Evolutionary conservation across 2,329 filamentous ascomycete genomes (phyloP), one percentile per base, ranked within the genome.

Genomic region (Paracoccidioides brasiliensis): DNA sequence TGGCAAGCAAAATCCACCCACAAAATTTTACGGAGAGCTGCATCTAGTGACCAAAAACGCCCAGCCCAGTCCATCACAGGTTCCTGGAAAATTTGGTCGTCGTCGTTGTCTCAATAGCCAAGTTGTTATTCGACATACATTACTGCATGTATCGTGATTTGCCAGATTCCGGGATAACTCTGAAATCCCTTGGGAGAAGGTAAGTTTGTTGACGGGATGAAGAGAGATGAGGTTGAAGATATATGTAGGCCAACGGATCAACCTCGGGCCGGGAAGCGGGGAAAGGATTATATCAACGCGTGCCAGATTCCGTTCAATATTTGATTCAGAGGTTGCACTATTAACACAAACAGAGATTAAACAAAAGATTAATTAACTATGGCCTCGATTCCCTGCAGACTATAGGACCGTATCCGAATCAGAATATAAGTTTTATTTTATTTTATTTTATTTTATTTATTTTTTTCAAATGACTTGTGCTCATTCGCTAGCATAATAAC

Each of bases 161-260:
- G 8, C 40, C 30, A 35, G 52, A 40, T 2, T 45, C 60, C 0
- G 63, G 62, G 2, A 66, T 22, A 22, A 22, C 22, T 22, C 22
- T 22, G 22, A 22, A 22, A 22, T 1, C 22, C 22, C 22, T 22
- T 22, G 22, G 22, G 22, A 22, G 22, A 22, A 22, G 22, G 22
- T 22, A 22, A 22, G 22, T 22, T 22, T 22, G 22, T 22, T 22
- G 22, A 22, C 22, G 1, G 22, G 22, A 22, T 22, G 22, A 22
- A 22, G 22, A 22, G 22, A 22, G 22, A 22, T 22, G 22, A 22
- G 22, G 22, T 22, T 22, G 22, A 22, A 51, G n/a, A n/a, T n/a
- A 82, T 77, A 40, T 69, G 72, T 14, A 82, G 67, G 61, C 79
- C 78, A 57, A 32, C 49, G 49, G 49, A 52, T 52, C 37, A 52